phyloP scores from a whole-genome alignment of 306 rosid species.

The apple (Malus domestica) region DNA sequence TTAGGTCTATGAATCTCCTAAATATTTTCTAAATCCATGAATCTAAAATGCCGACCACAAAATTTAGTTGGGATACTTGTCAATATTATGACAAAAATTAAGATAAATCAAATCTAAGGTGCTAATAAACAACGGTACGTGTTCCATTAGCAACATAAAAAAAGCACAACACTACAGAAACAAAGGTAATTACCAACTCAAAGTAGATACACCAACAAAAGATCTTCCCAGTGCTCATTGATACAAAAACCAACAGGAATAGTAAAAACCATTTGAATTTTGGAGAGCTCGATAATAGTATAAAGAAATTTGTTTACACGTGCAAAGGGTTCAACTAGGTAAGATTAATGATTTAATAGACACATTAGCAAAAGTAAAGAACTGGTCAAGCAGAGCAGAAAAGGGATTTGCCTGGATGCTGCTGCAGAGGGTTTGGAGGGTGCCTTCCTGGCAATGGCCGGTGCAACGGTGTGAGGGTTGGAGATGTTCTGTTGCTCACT shows the following conservation, averaged over 20 bases:
- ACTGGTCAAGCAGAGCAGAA: slow-evolving; percentile 6
- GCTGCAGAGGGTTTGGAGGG: slow-evolving; percentile 30
- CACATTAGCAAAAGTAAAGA: slow-evolving; percentile 7
- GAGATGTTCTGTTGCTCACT: slow-evolving; percentile 41
- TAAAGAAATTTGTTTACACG: slow-evolving; percentile 27
- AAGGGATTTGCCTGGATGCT: slow-evolving; percentile 3
- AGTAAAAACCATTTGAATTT: background rate
- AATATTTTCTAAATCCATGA: background rate
- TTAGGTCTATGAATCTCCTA: background rate
- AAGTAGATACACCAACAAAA: background rate
- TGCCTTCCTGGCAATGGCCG: slow-evolving; percentile 33
- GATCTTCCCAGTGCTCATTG: background rate
- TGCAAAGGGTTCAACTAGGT: slow-evolving; percentile 8
- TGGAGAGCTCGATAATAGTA: background rate
- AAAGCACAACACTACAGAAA: background rate
- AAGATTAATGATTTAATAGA: background rate
- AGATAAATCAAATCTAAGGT: background rate
- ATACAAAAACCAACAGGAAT: background rate
- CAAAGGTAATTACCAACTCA: background rate
- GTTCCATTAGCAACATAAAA: background rate
- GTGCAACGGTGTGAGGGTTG: slow-evolving; percentile 25
- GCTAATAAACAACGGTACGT: background rate
- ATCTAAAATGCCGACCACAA: background rate
- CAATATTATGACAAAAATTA: background rate
- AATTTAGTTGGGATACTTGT: background rate